Percentiles rank a stretch among this genome's conserved stretches.
phyloP scores from a whole-genome alignment of 2,329 filamentous ascomycete species.

The Colletotrichum plurivorum region DNA sequence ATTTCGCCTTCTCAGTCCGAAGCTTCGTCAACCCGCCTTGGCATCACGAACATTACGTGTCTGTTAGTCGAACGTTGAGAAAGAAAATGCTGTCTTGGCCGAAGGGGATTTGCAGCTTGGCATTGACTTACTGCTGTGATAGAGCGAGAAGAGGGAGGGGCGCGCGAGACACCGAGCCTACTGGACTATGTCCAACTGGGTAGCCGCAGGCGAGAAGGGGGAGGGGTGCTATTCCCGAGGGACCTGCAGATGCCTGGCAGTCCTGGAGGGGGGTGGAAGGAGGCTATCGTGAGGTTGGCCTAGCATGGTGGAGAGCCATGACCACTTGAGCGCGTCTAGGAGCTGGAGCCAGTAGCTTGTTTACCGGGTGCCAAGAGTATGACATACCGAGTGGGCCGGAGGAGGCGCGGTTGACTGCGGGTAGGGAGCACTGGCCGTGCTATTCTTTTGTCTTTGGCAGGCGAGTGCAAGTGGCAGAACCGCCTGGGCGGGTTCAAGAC shows the following conservation, averaged over 20 bases:
- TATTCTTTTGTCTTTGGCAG: slow-evolving; percentile 1
- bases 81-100: slow-evolving; percentile 24
- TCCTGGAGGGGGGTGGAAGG: background rate
- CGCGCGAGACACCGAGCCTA: background rate
- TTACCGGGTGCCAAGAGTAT: slow-evolving; percentile 7
- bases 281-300: slow-evolving; percentile 11
- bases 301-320: slow-evolving; percentile 3
- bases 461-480: background rate
- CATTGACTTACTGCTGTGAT: background rate
- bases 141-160: background rate
- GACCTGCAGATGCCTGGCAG: background rate
- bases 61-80: slow-evolving; percentile 28
- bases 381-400: slow-evolving; percentile 8
- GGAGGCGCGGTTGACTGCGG: background rate
- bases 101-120: slow-evolving; percentile 6
- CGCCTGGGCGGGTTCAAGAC: slow-evolving; percentile 9
- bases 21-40: slow-evolving; percentile 2
- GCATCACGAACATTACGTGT: slow-evolving; percentile 1
- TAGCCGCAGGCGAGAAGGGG: slow-evolving; percentile 24
- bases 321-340: slow-evolving; percentile 3
- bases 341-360: slow-evolving; percentile 23
- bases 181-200: slow-evolving; percentile 33
- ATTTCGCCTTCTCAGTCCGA: background rate
- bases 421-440: background rate
- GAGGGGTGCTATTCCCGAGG: background rate